Conservation (phyloP, 495 filamentous ascomycete species). For the Articulospora tetracladia region DNA sequence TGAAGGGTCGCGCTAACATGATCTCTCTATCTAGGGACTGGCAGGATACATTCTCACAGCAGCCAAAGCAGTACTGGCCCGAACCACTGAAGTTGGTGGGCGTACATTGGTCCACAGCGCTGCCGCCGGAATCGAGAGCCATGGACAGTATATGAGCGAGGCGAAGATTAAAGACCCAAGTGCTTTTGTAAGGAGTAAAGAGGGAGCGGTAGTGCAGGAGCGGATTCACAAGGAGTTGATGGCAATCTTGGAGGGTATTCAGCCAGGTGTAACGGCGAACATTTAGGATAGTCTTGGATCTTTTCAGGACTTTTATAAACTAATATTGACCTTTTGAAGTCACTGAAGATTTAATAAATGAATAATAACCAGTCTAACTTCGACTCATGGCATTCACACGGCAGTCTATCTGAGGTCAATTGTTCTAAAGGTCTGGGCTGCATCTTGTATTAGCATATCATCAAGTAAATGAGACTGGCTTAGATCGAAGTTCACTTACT, state of each 20-base stretch:
- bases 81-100: constrained; percentile 17
- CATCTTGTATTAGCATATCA: too few species aligned
- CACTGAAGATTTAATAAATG: too few species aligned
- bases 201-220: constrained; percentile 6
- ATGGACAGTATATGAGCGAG: constrained; percentile 18
- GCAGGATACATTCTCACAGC: constrained; percentile 6
- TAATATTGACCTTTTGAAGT: too few species aligned
- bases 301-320: too few species aligned
- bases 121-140: constrained; percentile 10
- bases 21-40: neutral
- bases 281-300: too few species aligned
- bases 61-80: constrained; percentile 15
- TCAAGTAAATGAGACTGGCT: too few species aligned
- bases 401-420: too few species aligned
- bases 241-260: constrained; percentile 14
- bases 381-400: too few species aligned
- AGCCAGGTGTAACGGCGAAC: neutral
- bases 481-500: too few species aligned
- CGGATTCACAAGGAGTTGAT: constrained; percentile 7
- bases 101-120: constrained; percentile 7
- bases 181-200: constrained; percentile 14
- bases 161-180: constrained; percentile 9
- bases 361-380: too few species aligned
- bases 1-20: neutral
- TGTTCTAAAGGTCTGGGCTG: too few species aligned